A percentile compares a stretch with the other conserved stretches of the same genome.
phyloP scores from a whole-genome alignment of 805 yeast species.

The Saturnispora zaruensis region DNA sequence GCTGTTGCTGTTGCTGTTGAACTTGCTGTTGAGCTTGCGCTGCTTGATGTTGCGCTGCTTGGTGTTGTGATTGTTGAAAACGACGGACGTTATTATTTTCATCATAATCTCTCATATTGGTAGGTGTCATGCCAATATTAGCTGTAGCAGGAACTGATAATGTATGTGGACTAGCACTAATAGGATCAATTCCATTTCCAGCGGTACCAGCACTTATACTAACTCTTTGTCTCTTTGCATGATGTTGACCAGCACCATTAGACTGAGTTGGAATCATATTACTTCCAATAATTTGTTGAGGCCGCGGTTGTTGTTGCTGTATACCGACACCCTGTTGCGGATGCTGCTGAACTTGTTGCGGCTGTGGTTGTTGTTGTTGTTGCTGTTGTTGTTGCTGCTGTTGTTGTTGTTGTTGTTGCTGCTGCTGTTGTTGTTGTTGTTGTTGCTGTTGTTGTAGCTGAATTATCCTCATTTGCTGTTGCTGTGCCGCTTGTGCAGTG shows the following conservation, averaged over 20 bases:
- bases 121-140: slow-evolving; percentile 4
- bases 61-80: slow-evolving; percentile 15
- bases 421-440: slow-evolving; percentile 5
- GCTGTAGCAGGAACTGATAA: slow-evolving; percentile 16
- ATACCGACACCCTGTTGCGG: slow-evolving; percentile 5
- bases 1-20: not conserved
- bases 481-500: slow-evolving; percentile 8
- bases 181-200: slow-evolving; percentile 15
- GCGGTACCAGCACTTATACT: slow-evolving; percentile 14
- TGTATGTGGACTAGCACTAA: slow-evolving; percentile 12
- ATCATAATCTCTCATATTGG: slow-evolving; percentile 61
- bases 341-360: slow-evolving; percentile 8
- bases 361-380: slow-evolving; percentile 14
- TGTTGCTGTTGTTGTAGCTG: slow-evolving; percentile 6
- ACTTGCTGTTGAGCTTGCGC: not conserved
- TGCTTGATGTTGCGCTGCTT: not conserved
- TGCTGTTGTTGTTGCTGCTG: slow-evolving; percentile 9
- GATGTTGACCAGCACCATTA: slow-evolving; percentile 10
- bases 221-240: slow-evolving; percentile 15
- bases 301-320: slow-evolving; percentile 17
- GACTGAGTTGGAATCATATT: slow-evolving; percentile 15
- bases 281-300: slow-evolving; percentile 13
- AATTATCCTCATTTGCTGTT: slow-evolving; percentile 2
- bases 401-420: slow-evolving; percentile 14
- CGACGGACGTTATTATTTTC: slow-evolving; percentile 40